Evolutionary conservation across 1,284 basidiomycete species (phyloP).

Genomic region (Boletus mariae): DNA sequence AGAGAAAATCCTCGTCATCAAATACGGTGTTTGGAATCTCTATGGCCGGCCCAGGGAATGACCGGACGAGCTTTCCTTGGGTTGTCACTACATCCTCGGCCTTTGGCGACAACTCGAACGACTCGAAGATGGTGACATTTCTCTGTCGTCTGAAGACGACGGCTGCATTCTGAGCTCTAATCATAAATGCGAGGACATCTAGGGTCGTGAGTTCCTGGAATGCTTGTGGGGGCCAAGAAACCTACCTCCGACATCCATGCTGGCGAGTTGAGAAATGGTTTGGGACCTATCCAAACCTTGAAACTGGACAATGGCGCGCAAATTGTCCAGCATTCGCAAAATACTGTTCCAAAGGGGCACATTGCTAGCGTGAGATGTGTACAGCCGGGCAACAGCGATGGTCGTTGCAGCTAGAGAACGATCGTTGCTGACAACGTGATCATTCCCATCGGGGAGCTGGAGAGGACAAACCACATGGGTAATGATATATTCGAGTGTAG

Average conservation of each 20-base stretch:
- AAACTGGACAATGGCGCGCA: neutral
- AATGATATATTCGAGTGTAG: constrained; percentile 6
- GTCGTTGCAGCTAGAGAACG: constrained; percentile 2
- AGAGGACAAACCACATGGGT: constrained; percentile 11
- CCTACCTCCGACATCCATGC: constrained; percentile 14
- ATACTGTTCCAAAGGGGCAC: neutral
- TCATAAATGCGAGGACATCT: constrained; percentile 26
- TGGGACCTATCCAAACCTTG: neutral
- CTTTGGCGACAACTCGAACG: constrained; percentile 18
- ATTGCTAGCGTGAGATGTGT: too few relatives aligned
- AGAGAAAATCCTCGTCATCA: constrained; percentile 18
- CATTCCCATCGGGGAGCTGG: constrained; percentile 20
- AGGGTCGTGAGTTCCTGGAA: neutral
- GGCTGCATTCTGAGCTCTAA: constrained; percentile 10
- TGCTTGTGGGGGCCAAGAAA: too few relatives aligned
- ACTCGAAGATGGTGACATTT: constrained; percentile 28
- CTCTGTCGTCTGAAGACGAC: constrained; percentile 29
- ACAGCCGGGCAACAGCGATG: too few relatives aligned
- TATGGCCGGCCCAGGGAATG: constrained; percentile 34
- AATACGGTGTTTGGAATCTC: constrained; percentile 16
- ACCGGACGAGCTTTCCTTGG: constrained; percentile 32
- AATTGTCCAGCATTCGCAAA: neutral
- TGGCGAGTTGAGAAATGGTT: neutral
- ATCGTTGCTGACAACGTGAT: constrained; percentile 12
- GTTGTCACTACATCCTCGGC: constrained; percentile 12